A percentile compares a stretch with the other conserved stretches of the same genome.
phyloP scores from a whole-genome alignment of 768 basidiomycete species.

The Amanita pallidorosea region DNA sequence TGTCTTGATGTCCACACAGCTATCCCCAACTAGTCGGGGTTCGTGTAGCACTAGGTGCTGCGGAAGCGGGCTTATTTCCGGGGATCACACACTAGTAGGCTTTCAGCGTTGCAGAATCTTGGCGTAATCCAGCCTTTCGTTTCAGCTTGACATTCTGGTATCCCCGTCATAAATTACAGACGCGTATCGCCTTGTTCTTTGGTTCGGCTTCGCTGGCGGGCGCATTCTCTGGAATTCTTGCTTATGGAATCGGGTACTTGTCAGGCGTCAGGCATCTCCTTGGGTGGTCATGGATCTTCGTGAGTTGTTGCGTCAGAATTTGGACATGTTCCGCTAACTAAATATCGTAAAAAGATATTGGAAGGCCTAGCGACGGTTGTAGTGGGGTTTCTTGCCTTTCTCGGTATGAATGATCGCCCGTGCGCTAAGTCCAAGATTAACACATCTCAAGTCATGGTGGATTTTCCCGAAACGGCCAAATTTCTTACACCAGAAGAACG shows the following conservation, averaged over 20 bases:
- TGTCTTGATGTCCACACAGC: not conserved
- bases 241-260: conserved; percentile 47
- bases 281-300: conserved; percentile 70
- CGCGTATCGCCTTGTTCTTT: conserved; percentile 54
- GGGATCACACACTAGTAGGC: conserved; percentile 65
- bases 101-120: not conserved
- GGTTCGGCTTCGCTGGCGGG: conserved; percentile 59
- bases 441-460: conserved; percentile 37
- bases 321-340: not conserved
- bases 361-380: conserved; percentile 56
- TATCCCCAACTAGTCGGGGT: not conserved
- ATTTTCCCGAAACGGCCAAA: conserved; percentile 46
- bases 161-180: conserved; percentile 47
- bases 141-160: conserved; percentile 58
- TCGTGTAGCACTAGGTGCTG: conserved; percentile 27
- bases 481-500: conserved; percentile 57
- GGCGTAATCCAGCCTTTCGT: not conserved
- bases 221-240: conserved; percentile 53
- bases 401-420: conserved; percentile 20
- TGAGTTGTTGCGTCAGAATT: conserved; percentile 15
- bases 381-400: conserved; percentile 42
- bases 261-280: conserved; percentile 30
- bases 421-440: not conserved
- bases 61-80: conserved; percentile 66
- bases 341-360: conserved; percentile 30